Evolutionary conservation across 2,329 filamentous ascomycete genomes (phyloP), one percentile per base, ranked within the genome.

Genomic region (Cercospora zeina): DNA sequence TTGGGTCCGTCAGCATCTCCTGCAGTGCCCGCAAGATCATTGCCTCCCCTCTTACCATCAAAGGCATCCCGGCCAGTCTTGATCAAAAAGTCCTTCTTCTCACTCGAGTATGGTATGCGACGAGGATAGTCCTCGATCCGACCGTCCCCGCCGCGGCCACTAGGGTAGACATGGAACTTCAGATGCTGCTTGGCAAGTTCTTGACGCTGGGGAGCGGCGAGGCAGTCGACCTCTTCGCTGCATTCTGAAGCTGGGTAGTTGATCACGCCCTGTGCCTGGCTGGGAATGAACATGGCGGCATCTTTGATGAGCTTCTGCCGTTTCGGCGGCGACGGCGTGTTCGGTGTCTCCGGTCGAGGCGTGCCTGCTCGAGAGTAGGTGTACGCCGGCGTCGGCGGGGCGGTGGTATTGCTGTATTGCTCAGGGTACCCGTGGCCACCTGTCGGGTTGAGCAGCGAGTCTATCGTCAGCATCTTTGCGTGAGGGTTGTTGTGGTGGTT

Each of bases 91-190:
- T 88, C 84, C 76, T 96, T 96, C 81, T 97, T 97, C 68, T 91
- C 90, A 74, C 93, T 96, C 72, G 91, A 93, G 77, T 97, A 97
- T 0, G 93, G 93, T 62, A 97, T 96, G 71, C 93, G 91, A 42
- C 78, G 74, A 9, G 73, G 71, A 21, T 76, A 78, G 63, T 82
- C 77, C n/a, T 70, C 76, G 59, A 87, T 86, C 51, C 67, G 58
- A 10, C 70, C 70, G 4, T 67, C 59, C 7, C 63, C 60, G 2
- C 62, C 65, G n/a, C 80, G 72, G 1, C 80, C 91, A 64, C 87
- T 80, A 0, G 90, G 89, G 59, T 81, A 83, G 58, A 97, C 80
- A 14, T 84, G 79, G 71, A 89, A 93, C 39, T 79, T 80, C 39
- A 78, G 77, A 64, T 95, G 84, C 65, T 87, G 81, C 13, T 78